A percentile compares a stretch with the other conserved stretches of the same genome.
These are phyloP conservation scores for Syzygium aromaticum DNA, from an alignment of 345 rosid species.

Conservation along the genomic window DNA sequence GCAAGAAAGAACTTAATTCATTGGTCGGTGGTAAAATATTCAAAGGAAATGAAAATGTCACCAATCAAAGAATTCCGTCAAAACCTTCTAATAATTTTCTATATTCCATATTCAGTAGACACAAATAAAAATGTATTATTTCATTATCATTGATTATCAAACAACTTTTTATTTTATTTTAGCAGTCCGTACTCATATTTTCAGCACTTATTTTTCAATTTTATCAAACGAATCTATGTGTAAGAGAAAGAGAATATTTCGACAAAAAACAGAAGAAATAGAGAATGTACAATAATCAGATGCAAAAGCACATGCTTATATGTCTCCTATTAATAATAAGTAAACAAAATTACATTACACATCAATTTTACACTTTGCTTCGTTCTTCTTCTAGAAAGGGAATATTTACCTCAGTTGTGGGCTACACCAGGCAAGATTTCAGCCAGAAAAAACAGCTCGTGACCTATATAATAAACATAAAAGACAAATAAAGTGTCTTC, in stretches of 20 bases:
- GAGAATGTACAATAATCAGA: background rate
- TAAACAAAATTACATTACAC: background rate
- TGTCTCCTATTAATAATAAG: background rate
- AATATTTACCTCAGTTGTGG: background rate
- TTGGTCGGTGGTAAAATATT: background rate
- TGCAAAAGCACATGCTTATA: background rate
- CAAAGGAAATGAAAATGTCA: background rate
- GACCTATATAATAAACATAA: background rate
- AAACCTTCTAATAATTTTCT: background rate
- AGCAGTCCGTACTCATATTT: background rate
- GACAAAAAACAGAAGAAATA: no score
- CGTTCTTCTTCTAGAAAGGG: background rate
- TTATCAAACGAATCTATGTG: background rate
- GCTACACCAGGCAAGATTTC: background rate
- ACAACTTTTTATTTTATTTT: background rate
- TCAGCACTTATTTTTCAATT: background rate
- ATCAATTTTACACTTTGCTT: background rate
- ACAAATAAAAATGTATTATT: background rate
- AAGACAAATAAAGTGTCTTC: background rate
- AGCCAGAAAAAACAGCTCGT: background rate
- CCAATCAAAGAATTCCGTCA: background rate
- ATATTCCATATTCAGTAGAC: background rate
- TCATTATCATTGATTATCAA: background rate
- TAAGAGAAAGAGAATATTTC: background rate
- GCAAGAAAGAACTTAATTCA: background rate